Conservation (phyloP, 2,329 filamentous ascomycete genomes). For the Immersiporthe knoxdaviesiana region DNA sequence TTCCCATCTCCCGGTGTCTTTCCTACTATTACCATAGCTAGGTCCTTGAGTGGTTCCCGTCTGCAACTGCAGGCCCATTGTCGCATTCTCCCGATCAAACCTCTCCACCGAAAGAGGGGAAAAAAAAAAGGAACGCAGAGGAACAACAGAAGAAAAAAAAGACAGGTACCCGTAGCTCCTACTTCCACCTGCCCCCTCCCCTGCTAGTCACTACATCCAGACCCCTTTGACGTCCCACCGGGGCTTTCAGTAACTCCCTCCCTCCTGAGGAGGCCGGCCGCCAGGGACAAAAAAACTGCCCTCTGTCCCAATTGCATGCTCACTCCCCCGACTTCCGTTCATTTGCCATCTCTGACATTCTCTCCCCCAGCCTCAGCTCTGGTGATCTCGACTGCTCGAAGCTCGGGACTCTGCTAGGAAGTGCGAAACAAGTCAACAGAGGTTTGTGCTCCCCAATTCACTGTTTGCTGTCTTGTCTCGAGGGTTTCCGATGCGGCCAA, state of each 20-base stretch:
- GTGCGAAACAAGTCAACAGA: conserved; percentile 20
- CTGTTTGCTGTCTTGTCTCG: not conserved
- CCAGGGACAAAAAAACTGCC: conserved; percentile 30
- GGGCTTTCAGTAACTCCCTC: conserved; percentile 24
- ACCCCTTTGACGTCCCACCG: conserved; percentile 20
- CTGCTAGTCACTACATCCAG: conserved; percentile 11
- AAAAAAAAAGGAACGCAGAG: not conserved
- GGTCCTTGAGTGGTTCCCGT: not conserved
- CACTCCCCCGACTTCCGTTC: conserved; percentile 18
- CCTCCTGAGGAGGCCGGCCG: conserved; percentile 21
- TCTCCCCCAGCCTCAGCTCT: conserved; percentile 8
- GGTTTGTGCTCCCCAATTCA: conserved; percentile 16
- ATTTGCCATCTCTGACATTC: conserved; percentile 23
- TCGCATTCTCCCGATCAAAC: conserved; percentile 15
- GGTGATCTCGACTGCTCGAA: conserved; percentile 22
- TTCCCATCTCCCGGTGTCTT: conserved; percentile 9
- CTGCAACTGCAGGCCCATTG: conserved; percentile 2
- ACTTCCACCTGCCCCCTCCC: not conserved
- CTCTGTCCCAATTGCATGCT: conserved; percentile 28
- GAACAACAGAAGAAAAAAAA: not conserved
- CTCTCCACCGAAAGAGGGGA: conserved; percentile 9
- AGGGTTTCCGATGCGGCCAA: not conserved
- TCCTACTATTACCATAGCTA: not conserved
- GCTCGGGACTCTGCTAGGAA: conserved; percentile 21
- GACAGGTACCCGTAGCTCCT: conserved; percentile 14